Conservation (phyloP, 148 eudicot genomes). For the Polygonum maritimum region DNA sequence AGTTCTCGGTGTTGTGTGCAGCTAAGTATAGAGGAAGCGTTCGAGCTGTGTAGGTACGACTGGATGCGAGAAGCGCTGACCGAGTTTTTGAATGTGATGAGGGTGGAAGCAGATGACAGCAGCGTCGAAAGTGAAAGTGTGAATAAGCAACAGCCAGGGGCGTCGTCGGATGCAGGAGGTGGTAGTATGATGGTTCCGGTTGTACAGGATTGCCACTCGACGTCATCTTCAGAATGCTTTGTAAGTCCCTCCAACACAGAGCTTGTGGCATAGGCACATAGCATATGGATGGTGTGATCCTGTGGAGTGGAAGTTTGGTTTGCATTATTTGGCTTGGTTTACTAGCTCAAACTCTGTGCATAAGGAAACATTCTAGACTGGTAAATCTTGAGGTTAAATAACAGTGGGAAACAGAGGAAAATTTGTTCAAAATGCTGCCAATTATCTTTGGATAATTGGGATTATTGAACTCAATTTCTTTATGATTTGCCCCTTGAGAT, state of each 20-base stretch:
- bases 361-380: neutral
- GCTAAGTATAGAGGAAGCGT: slow-evolving; percentile 32
- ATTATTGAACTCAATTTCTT: neutral
- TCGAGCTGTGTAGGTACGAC: slow-evolving; percentile 32
- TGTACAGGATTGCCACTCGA: slow-evolving; percentile 7
- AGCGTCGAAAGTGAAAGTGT: neutral
- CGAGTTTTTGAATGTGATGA: slow-evolving; percentile 23
- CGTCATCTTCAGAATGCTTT: neutral
- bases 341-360: neutral
- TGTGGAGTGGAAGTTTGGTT: neutral
- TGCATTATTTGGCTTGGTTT: neutral
- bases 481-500: neutral
- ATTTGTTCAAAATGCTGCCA: neutral
- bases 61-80: slow-evolving; percentile 44
- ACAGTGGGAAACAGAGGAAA: neutral
- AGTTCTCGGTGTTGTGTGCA: slow-evolving; percentile 5
- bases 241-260: slow-evolving; percentile 10
- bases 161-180: neutral
- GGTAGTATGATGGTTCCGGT: neutral
- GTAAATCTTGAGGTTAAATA: neutral
- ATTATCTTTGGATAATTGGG: no score
- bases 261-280: neutral
- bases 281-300: neutral
- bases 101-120: neutral
- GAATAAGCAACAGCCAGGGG: neutral